Evolutionary conservation across 1,284 basidiomycete genomes (phyloP).

Genomic region (Ganoderma multipileum): DNA sequence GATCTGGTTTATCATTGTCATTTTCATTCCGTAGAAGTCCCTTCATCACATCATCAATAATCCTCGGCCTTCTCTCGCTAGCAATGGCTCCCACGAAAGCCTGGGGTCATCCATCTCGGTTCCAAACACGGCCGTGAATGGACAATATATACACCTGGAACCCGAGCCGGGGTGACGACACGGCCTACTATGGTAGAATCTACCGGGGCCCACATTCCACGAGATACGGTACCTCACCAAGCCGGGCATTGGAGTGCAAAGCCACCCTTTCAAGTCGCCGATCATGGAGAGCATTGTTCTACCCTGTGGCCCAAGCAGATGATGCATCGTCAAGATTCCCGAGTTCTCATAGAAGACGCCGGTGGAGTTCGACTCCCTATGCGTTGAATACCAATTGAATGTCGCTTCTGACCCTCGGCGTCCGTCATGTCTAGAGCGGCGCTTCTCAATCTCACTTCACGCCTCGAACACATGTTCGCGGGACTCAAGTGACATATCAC

Average conservation of each 20-base stretch:
- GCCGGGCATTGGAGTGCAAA: not conserved
- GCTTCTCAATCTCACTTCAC: not conserved
- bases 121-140: not conserved
- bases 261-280: not conserved
- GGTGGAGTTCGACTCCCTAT: not conserved
- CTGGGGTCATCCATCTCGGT: not conserved
- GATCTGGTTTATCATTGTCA: not conserved
- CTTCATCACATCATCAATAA: not conserved
- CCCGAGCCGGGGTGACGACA: not conserved
- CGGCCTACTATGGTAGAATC: not conserved
- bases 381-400: not conserved
- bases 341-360: not conserved
- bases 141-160: not conserved
- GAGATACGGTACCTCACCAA: not conserved
- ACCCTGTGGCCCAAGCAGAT: not conserved
- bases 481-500: not conserved
- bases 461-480: not conserved
- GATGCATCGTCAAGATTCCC: not conserved
- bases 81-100: not conserved
- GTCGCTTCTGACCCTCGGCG: not conserved
- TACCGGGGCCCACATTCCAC: too few relatives aligned
- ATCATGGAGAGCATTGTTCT: not conserved
- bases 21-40: too few relatives aligned
- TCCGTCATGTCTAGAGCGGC: not conserved
- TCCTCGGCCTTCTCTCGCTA: not conserved